Base-by-base conservation (phyloP, 768 basidiomycete genomes). In the Cyclocybe aegerita region DNA sequence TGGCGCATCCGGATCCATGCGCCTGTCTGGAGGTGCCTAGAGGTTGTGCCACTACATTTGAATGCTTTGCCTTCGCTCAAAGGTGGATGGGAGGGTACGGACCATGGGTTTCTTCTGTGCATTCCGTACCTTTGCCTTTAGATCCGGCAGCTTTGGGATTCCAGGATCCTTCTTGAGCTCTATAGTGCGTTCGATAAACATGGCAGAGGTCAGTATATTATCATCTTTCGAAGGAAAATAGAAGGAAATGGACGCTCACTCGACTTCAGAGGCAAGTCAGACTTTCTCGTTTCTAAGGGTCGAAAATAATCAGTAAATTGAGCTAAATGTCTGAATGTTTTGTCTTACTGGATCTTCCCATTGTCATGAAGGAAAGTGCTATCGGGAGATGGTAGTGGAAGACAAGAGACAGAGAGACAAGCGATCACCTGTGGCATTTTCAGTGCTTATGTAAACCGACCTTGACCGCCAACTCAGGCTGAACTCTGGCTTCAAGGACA, bases 131-230 rank as follows among this genome's bases (percentile, higher is more conserved):
- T 65, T 67, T 31, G 72, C 70, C 70, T 90, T 90, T 42, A 89
- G 70, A 68, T 83, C 76, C 11, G 90, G 86, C 2, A 96, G 78
- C 60, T 88, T 84, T 5, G 93, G 93, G 2, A 97, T 73, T 12
- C 93, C 94, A 33, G 90, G 88, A 65, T 96, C 93, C 63, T 91
- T 94, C 69, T 89, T 93, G 36, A 93, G 71, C 63, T 88, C 91
- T 93, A 23, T 23, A 5, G 23, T 36, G 11, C 11, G 33, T 16
- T 9, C 41, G 35, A 50, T 23, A 46, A 30, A 33, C 11, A 16
- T 10, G 4, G 32, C 15, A 10, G 29, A 30, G 14, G 14, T 53
- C 8, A 50, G 35, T 45, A 14, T 33, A 34, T 34, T 23, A 33
- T n/a, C 5, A 33, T 17, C 46, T 47, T 30, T 9, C 10, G 7